phyloP scores from a whole-genome alignment of 805 yeast genomes.

The Sugiyamaella chiloensis region DNA sequence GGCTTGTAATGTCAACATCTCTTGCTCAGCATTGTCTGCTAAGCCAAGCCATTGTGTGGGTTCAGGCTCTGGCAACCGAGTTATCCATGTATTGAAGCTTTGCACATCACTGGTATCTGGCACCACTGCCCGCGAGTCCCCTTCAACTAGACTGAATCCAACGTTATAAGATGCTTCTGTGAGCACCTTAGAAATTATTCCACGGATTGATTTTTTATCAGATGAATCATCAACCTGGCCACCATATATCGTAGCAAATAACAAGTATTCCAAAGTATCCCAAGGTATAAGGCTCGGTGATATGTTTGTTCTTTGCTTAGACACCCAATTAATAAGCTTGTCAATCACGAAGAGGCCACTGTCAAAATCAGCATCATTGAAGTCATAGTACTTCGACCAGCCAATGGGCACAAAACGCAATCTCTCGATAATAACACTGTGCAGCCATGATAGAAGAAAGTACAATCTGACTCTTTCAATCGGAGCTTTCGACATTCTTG shows the following conservation, averaged over 20 bases:
- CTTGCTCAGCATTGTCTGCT: slow-evolving; percentile 41
- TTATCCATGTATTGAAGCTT: slow-evolving; percentile 49
- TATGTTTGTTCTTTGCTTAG: slow-evolving; percentile 35
- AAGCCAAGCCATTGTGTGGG: slow-evolving; percentile 56
- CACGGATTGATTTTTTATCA: slow-evolving; percentile 22
- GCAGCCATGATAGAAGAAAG: slow-evolving; percentile 67
- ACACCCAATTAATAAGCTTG: slow-evolving; percentile 36
- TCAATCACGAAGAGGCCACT: slow-evolving; percentile 47
- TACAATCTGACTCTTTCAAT: slow-evolving; percentile 46
- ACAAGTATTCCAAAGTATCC: slow-evolving; percentile 46
- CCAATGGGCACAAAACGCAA: slow-evolving; percentile 61
- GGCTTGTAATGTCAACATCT: slow-evolving; percentile 20
- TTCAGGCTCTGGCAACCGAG: slow-evolving; percentile 48
- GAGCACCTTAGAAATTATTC: slow-evolving; percentile 19
- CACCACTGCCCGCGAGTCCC: slow-evolving; percentile 28
- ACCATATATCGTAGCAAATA: slow-evolving; percentile 62
- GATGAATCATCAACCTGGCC: slow-evolving; percentile 33
- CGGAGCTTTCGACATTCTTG: slow-evolving; percentile 30
- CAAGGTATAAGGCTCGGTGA: slow-evolving; percentile 52
- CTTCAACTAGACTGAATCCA: slow-evolving; percentile 32
- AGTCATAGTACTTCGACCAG: slow-evolving; percentile 58
- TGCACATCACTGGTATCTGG: slow-evolving; percentile 47
- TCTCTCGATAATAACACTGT: slow-evolving; percentile 58
- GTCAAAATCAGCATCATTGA: slow-evolving; percentile 68
- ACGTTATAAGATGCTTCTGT: slow-evolving; percentile 23